Evolutionary conservation across 2,329 filamentous ascomycete species (phyloP), one percentile per base, ranked within the genome.

Genomic region (Myotisia sp.): DNA sequence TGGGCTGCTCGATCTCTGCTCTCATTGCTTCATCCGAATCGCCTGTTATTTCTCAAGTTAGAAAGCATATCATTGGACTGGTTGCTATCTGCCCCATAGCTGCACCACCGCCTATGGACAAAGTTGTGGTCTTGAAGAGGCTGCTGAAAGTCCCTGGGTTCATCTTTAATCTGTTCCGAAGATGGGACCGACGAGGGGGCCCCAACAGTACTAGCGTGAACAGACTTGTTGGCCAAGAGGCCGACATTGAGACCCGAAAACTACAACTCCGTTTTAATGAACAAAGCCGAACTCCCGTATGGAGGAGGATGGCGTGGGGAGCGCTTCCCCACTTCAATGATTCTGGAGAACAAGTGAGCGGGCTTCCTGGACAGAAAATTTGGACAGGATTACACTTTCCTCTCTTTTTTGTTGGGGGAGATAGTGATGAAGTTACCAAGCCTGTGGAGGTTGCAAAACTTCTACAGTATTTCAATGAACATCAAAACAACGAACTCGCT

Each of bases 231-330:
- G 62, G 62, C 13, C 47, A 48, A 21, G 48, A 50, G 42, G 59
- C 58, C 29, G 56, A 60, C 29, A 41, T 47, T 6, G 55, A 61
- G 39, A 59, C 59, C 2, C 56, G 54, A 42, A 55, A 53, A 31
- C 50, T 59, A 23, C 62, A 65, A 44, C 47, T 60, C 21, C 52
- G 55, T 23, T 65, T 55, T 59, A 95, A 95, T 52, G 68, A 70
- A 39, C 84, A 93, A 52, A 93, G 83, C 42, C 74, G 69, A 43
- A 90, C 85, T 0, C 68, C 78, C 0, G 81, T 90, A 0, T 93
- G 82, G 70, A 73, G 80, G 44, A 74, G 84, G 24, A 85, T 92
- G 74, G 76, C 77, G 1, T 74, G 68, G 54, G 83, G 85, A 0
- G 66, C 68, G 33, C 63, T 90, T 16, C 78, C 82, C 0, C 58